Evolutionary conservation across 345 rosid species (phyloP), one percentile per base, ranked within the genome.

Genomic region (Adansonia digitata): DNA sequence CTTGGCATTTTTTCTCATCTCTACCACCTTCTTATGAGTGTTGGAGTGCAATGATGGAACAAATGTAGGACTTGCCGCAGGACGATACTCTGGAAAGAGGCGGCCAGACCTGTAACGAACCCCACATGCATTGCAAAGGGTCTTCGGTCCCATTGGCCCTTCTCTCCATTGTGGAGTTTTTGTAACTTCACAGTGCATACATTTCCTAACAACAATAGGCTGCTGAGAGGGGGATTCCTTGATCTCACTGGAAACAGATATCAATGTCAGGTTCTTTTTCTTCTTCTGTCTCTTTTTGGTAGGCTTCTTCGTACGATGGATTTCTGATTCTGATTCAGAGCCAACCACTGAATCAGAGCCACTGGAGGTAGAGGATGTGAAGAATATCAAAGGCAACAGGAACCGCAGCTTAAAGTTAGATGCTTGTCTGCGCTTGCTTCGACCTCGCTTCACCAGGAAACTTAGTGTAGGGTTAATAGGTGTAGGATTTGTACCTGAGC

Each of bases 161-260:
- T 90, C 97, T 77, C 98, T 90, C 98, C 98, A 94, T 76, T 94
- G 97, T 3, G 98, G 97, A 70, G 97, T 94, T 78, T 82, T 86
- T 1, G 93, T 87, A 71, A 87, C 87, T 84, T 84, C 84, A 65
- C 98, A 91, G 75, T 89, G 98, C 52, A 77, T 80, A 84, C 98
- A 94, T 85, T 82, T 90, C 74, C 89, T 82, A 39, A 66, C 45
- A 66, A 77, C 77, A 34, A 7, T 81, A 7, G 72, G 79, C 29
- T 49, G 77, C 64, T 77, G 77, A 64, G 68, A 59, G 20, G 73
- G 67, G 2, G 82, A 60, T 40, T 59, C 72, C 73, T 61, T 78
- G 45, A 18, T 82, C 81, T 74, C 90, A 34, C 45, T 22, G 2
- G 77, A 56, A 72, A 74, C 72, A 3, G 83, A 81, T 73, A 81